Conservation (phyloP, 768 basidiomycete species). For the Xanthoconium stramineum region DNA sequence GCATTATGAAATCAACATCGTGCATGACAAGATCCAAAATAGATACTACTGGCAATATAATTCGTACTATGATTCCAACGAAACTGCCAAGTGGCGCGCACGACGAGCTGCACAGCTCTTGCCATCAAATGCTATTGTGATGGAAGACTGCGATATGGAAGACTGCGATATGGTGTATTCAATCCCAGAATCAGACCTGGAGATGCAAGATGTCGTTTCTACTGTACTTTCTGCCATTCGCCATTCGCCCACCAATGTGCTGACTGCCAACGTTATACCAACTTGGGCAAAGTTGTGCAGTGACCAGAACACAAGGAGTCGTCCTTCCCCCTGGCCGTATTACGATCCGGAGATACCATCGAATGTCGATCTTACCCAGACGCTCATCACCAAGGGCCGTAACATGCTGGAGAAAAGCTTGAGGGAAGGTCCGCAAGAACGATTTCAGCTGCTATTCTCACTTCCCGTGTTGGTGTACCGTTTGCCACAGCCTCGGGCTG, state of each 20-base stretch:
- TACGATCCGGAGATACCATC: too few species aligned
- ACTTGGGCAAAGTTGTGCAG: neutral
- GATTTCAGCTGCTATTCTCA: neutral
- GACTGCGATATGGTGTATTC: neutral
- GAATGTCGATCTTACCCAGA: too few species aligned
- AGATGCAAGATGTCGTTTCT: neutral
- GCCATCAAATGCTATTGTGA: neutral
- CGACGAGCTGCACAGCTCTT: neutral
- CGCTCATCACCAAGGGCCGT: too few species aligned
- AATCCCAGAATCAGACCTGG: neutral
- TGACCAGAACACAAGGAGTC: too few species aligned
- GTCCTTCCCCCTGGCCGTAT: too few species aligned
- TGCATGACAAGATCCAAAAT: too few species aligned
- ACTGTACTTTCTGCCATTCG: constrained; percentile 1
- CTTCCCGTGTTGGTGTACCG: constrained; percentile 18
- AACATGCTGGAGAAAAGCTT: too few species aligned
- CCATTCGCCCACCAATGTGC: neutral
- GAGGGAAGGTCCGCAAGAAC: too few species aligned
- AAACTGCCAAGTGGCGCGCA: too few species aligned
- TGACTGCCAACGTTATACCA: neutral
- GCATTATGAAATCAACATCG: too few species aligned
- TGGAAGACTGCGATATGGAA: neutral
- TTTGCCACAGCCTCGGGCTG: constrained; percentile 1
- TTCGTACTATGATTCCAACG: too few species aligned
- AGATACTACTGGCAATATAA: too few species aligned